Conservation (phyloP, 2,329 filamentous ascomycete genomes). For the Penicillium thymicola region DNA sequence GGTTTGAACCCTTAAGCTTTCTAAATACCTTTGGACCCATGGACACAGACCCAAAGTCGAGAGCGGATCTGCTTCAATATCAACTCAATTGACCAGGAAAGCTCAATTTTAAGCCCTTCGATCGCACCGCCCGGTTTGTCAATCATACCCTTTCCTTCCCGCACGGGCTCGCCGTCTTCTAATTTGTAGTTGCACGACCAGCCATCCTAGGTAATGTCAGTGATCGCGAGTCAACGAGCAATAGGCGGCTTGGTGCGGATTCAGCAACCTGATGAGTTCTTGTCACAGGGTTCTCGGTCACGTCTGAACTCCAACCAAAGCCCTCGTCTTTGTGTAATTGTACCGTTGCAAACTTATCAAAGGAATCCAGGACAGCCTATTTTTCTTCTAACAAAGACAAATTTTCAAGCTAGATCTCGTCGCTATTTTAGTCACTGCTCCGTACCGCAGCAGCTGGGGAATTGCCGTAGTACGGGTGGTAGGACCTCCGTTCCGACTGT, state of each 20-base stretch:
- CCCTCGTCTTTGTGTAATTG: neutral
- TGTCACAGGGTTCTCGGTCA: neutral
- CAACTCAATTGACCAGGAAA: constrained; percentile 25
- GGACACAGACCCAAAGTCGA: neutral
- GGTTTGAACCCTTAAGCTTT: neutral
- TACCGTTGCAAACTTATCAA: neutral
- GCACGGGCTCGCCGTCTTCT: constrained; percentile 51
- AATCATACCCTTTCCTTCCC: constrained; percentile 54
- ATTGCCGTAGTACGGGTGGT: constrained; percentile 59
- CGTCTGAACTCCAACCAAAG: neutral
- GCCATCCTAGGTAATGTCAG: constrained; percentile 61
- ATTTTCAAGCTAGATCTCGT: constrained; percentile 43
- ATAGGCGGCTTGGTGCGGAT: too few relatives aligned
- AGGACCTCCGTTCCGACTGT: constrained; percentile 56
- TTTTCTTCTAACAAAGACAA: neutral
- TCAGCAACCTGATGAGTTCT: neutral
- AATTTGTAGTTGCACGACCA: constrained; percentile 58
- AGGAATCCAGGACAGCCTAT: neutral
- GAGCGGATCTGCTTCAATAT: neutral
- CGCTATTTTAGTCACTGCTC: constrained; percentile 27
- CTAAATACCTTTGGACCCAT: constrained; percentile 12
- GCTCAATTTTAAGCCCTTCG: constrained; percentile 33
- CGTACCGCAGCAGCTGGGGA: constrained; percentile 57
- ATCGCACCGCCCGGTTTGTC: constrained; percentile 43
- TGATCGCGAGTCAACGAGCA: constrained; percentile 14